Percentiles rank a stretch among this genome's conserved stretches.
Conservation (phyloP, 2,329 filamentous ascomycete genomes). For the Bipolaris bicolor region DNA sequence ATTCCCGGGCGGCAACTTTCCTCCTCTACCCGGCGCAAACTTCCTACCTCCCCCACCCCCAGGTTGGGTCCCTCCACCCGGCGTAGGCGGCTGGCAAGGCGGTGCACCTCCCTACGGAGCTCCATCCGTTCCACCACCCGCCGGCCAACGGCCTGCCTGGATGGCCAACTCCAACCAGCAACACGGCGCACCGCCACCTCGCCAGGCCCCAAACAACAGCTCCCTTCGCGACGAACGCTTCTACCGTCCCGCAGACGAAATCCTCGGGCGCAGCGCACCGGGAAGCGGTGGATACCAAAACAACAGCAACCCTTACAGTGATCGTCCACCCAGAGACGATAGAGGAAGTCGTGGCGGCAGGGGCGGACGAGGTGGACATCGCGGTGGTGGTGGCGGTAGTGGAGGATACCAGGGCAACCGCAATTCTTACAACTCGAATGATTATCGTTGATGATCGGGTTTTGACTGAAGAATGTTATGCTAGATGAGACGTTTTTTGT, state of each 20-base stretch:
- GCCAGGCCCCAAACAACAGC: conserved; percentile 29
- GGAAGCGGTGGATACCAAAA: conserved; percentile 27
- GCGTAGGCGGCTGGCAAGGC: conserved; percentile 19
- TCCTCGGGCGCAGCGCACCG: conserved; percentile 32
- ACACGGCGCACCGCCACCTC: conserved; percentile 29
- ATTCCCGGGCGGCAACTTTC: conserved; percentile 36
- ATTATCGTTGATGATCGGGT: conserved; percentile 15
- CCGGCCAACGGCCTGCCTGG: conserved; percentile 27
- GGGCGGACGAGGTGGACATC: conserved; percentile 37
- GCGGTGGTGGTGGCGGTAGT: conserved; percentile 33
- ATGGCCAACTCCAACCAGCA: conserved; percentile 26
- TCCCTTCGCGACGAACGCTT: conserved; percentile 31
- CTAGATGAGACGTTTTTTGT: not conserved
- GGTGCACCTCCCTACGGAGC: conserved; percentile 23
- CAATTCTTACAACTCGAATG: conserved; percentile 25
- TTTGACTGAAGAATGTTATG: too few species aligned
- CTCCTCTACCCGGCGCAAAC: conserved; percentile 35
- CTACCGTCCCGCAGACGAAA: conserved; percentile 35
- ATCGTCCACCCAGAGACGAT: conserved; percentile 27
- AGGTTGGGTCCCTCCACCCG: conserved; percentile 38
- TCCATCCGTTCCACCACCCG: conserved; percentile 19
- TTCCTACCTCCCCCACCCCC: conserved; percentile 36
- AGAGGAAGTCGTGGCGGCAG: conserved; percentile 22
- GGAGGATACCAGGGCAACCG: conserved; percentile 23
- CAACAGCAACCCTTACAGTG: conserved; percentile 29